A percentile compares a stretch with the other conserved stretches of the same genome.
phyloP scores from a whole-genome alignment of 2,329 filamentous ascomycete species.

The Zymoseptoria tritici region DNA sequence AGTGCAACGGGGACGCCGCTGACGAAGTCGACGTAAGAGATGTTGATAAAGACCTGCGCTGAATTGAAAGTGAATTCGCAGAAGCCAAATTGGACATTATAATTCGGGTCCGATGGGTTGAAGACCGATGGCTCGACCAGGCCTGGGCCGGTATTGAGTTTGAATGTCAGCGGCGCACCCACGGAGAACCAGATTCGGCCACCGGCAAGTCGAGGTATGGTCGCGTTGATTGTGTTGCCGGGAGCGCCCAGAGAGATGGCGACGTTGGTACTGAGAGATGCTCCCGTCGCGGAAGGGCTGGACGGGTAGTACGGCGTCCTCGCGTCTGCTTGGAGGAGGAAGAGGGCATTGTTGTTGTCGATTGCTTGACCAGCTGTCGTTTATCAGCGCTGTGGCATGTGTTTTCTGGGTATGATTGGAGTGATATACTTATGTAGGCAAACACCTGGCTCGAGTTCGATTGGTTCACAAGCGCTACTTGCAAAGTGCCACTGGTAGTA shows the following conservation, averaged over 20 bases:
- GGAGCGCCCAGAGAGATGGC: conserved; percentile 38
- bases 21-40: conserved; percentile 34
- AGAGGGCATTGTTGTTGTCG: conserved; percentile 27
- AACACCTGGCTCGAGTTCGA: conserved; percentile 28
- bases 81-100: conserved; percentile 40
- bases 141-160: conserved; percentile 31
- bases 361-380: conserved; percentile 27
- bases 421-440: conserved; percentile 45
- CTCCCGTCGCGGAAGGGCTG: conserved; percentile 26
- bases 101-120: conserved; percentile 37
- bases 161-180: conserved; percentile 27
- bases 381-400: conserved; percentile 1
- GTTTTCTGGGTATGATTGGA: neutral
- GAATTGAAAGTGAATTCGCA: conserved; percentile 44
- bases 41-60: conserved; percentile 41
- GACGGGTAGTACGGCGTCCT: conserved; percentile 30
- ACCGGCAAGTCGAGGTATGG: conserved; percentile 31
- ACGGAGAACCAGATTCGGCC: conserved; percentile 33
- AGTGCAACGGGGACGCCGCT: conserved; percentile 36
- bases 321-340: conserved; percentile 30
- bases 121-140: conserved; percentile 32
- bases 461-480: conserved; percentile 28
- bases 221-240: conserved; percentile 27
- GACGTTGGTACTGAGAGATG: conserved; percentile 33
- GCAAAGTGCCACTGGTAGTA: conserved; percentile 22